phyloP scores from a whole-genome alignment of 352 stramenopile genomes.

The Thalassiosira delicatula region DNA sequence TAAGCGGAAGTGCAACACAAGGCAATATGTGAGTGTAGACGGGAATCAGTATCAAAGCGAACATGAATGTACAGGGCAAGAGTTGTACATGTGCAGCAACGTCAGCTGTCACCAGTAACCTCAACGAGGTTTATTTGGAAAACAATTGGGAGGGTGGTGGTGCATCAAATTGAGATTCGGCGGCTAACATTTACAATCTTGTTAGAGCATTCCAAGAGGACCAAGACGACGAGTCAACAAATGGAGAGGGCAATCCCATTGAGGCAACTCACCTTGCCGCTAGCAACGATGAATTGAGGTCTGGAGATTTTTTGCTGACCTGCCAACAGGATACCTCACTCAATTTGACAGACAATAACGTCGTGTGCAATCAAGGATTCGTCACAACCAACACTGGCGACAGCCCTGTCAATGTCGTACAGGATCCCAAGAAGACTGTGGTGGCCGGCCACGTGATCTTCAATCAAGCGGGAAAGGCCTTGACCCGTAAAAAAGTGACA shows the following conservation, averaged over 20 bases:
- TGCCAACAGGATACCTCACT: neutral
- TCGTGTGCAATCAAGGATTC: conserved; percentile 1
- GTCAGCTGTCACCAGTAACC: neutral
- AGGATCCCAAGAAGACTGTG: conserved; percentile 1
- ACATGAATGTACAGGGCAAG: neutral
- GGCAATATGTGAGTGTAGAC: neutral
- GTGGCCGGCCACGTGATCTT: conserved; percentile 18
- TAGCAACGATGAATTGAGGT: neutral
- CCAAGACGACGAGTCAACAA: neutral
- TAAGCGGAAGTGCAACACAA: conserved; percentile 14
- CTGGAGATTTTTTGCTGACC: neutral
- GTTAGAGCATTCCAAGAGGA: neutral
- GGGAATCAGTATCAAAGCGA: neutral
- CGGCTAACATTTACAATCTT: neutral
- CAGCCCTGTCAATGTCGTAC: neutral
- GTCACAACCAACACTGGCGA: conserved; percentile 29
- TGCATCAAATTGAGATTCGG: neutral
- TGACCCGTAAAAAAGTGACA: neutral
- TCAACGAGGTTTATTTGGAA: neutral
- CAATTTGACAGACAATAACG: conserved; percentile 2
- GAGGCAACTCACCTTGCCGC: neutral
- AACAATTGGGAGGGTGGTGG: neutral
- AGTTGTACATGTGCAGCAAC: conserved; percentile 28
- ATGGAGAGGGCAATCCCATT: neutral
- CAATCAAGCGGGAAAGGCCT: conserved; percentile 8